phyloP scores from a whole-genome alignment of 2,329 filamentous ascomycete species.

The Clarireedia monteithiana region DNA sequence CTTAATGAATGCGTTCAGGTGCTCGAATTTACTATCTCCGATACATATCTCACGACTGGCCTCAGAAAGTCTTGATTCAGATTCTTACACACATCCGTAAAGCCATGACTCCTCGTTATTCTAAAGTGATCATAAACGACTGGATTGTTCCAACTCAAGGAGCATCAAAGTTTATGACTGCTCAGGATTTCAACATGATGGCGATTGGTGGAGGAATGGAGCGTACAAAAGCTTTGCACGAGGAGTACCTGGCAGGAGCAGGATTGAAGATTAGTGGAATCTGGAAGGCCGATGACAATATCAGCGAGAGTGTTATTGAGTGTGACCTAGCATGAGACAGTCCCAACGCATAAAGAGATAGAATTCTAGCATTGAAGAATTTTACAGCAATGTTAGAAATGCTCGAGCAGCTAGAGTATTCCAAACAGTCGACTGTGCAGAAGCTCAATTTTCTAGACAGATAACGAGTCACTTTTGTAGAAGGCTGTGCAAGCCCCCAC shows the following conservation, averaged over 20 bases:
- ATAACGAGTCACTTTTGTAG: too few species aligned
- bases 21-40: conserved; percentile 29
- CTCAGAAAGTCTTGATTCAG: conserved; percentile 2
- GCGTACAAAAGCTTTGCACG: neutral
- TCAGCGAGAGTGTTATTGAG: neutral
- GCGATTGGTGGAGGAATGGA: neutral
- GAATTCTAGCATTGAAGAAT: too few species aligned
- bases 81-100: conserved; percentile 13
- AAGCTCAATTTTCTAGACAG: too few species aligned
- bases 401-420: too few species aligned
- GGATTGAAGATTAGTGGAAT: neutral
- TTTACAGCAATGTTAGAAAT: too few species aligned
- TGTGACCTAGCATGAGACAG: neutral
- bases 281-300: neutral
- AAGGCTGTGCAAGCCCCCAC: too few species aligned
- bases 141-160: conserved; percentile 13
- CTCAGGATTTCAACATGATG: conserved; percentile 6
- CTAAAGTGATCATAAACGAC: conserved; percentile 17
- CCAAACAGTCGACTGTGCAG: too few species aligned
- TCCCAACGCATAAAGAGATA: too few species aligned
- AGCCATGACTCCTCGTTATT: conserved; percentile 23
- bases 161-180: conserved; percentile 11
- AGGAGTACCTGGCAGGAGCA: neutral
- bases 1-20: neutral
- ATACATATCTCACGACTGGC: conserved; percentile 31